Evolutionary conservation across 139 green algal genomes (phyloP), one percentile per base, ranked within the genome.

Genomic region (Chlamydomonas urium): DNA sequence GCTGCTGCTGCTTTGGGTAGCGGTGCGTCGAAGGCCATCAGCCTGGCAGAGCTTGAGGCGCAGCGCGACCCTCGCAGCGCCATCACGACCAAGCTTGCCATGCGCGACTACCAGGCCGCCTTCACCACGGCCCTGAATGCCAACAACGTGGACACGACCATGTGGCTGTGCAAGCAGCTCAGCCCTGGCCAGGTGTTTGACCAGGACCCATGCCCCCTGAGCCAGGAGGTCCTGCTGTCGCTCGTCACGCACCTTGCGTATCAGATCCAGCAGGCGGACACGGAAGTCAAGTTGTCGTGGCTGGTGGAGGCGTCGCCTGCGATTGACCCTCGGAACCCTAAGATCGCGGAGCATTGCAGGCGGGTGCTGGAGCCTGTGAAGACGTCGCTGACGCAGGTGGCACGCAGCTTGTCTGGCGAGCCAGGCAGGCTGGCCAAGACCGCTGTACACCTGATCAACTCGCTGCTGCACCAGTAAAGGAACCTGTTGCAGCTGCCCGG

Each of bases 361-460:
- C 60, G 42, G 29, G 60, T 67, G n/a, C 33, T 71, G 47, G 72
- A 77, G 34, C 72, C 72, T 3, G 29, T 77, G 47, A 77, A 77
- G 48, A 26, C 26, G 19, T 3, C 28, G 26, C 61, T 77, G 21
- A 45, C 34, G 24, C 2, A 2, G 19, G 35, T 77, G 47, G 61
- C 72, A 2, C 28, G 26, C 21, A 42, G 32, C 24, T 3, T 31
- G 1, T 24, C 37, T 38, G 60, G 60, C 10, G 72, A 67, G 6
- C 14, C 56, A n/a, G 60, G 24, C 33, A 53, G 61, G 26, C n/a
- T 57, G 2, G 72, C 62, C 26, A 71, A 71, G 60, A 72, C 62
- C 4, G 48, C 72, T 50, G 72, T 77, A 31, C 72, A 77, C 48
- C 26, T 77, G 2, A 38, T 77, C 33, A 77, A 77, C 72, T 72